Evolutionary conservation across 1,284 basidiomycete species (phyloP), one percentile per base, ranked within the genome.

Genomic region (Exobasidium rhododendri): DNA sequence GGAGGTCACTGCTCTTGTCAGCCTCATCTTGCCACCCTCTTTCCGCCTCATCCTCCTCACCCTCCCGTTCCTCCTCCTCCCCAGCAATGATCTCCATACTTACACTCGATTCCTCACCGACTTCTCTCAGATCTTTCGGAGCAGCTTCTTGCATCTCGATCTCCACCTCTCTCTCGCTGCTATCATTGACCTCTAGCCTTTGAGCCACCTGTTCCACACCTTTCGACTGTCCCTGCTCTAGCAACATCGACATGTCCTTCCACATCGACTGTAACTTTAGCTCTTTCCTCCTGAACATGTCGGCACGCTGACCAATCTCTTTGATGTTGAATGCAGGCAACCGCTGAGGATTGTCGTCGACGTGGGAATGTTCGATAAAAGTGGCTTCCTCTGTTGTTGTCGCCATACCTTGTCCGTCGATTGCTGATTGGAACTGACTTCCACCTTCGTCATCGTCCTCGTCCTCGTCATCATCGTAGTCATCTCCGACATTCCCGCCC

Each of bases 251-350:
- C 2, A 73, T 71, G 13, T 71, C 68, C 44, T 69, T 67, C 59
- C 74, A 78, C 69, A 78, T 75, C 51, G 68, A 66, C 59, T 78
- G 73, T 3, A 78, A 67, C 46, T 69, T 69, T 61, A 74, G 70
- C 0, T 74, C 74, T 1, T 40, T 40, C 35, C 17, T 40, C 17
- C 73, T 73, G 32, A 78, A 78, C 65, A 78, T 74, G 59, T 78
- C 74, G 1, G 54, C 22, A 4, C 64, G 62, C 29, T 40, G 58
- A 10, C 46, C 64, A 3, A 56, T 60, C 43, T 4, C 35, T 51
- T 43, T 43, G n/a, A n/a, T n/a, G n/a, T n/a, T n/a, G n/a, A n/a
- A n/a, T n/a, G n/a, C n/a, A n/a, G n/a, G n/a, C 43, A 17, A 17
- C n/a, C 60, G 65, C 58, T 74, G 77, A 4, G 71, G 71, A 2